Evolutionary conservation across 2,329 filamentous ascomycete genomes (phyloP).

Genomic region (Pestalotiopsis sp.): DNA sequence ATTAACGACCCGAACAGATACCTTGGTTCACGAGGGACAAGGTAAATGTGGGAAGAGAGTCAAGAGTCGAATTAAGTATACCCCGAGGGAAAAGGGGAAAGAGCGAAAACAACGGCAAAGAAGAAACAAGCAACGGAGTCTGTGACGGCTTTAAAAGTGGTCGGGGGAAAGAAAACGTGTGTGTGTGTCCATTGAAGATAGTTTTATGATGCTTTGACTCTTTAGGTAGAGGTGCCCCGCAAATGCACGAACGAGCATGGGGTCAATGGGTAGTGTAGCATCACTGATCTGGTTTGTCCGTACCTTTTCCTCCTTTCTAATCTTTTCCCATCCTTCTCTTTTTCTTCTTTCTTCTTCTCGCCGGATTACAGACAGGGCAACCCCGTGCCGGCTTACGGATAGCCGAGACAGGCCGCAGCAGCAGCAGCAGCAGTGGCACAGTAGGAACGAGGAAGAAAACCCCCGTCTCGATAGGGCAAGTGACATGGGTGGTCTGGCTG

Average conservation of each 20-base stretch:
- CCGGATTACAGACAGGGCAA: not conserved
- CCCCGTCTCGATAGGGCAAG: constrained; percentile 16
- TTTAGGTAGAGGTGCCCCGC: constrained; percentile 23
- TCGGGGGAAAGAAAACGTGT: not conserved
- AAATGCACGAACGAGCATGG: constrained; percentile 14
- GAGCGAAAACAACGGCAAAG: not conserved
- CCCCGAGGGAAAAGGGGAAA: not conserved
- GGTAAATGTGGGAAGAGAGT: not conserved
- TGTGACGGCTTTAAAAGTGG: not conserved
- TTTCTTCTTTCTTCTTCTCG: not conserved
- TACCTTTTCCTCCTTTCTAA: not conserved
- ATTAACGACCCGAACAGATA: not conserved
- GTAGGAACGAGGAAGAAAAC: not conserved
- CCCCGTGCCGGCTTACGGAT: not conserved
- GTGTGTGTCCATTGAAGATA: constrained; percentile 17
- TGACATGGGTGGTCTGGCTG: constrained; percentile 4
- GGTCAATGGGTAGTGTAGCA: not conserved
- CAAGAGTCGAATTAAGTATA: not conserved
- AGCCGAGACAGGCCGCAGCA: not conserved
- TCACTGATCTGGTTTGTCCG: too few species aligned
- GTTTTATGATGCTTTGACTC: constrained; percentile 28
- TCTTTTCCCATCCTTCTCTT: not conserved
- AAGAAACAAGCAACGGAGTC: constrained; percentile 9
- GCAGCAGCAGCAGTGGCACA: not conserved
- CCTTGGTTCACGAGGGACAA: not conserved